A percentile compares a stretch with the other conserved stretches of the same genome.
These are phyloP conservation scores for Excoecaria agallocha DNA, from an alignment of 345 rosid genomes.

Conservation along the genomic window DNA sequence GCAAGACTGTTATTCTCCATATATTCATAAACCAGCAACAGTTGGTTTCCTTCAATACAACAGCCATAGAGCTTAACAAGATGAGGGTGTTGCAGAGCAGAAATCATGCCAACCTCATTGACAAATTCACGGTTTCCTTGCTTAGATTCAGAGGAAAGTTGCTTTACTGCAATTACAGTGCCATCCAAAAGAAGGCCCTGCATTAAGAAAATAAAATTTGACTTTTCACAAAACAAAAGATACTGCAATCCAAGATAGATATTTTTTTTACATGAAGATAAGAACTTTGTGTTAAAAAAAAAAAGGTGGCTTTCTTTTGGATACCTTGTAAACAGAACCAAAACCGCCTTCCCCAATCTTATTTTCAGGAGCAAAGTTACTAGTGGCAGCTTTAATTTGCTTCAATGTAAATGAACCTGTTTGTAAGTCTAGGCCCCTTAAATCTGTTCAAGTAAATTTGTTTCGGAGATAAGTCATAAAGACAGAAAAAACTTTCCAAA, in stretches of 20 bases:
- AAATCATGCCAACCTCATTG: too few relatives aligned
- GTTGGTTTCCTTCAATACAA: too few relatives aligned
- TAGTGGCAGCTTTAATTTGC: slow-evolving; percentile 27
- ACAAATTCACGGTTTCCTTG: too few relatives aligned
- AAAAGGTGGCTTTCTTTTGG: neutral
- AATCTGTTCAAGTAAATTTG: slow-evolving; percentile 11
- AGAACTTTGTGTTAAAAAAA: neutral
- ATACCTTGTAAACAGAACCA: slow-evolving; percentile 37
- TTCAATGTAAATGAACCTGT: slow-evolving; percentile 16
- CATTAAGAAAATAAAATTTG: neutral
- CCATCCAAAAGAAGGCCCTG: slow-evolving; percentile 20
- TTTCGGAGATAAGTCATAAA: too few relatives aligned
- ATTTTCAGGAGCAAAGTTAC: slow-evolving; percentile 26
- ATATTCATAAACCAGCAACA: neutral
- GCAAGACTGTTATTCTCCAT: too few relatives aligned
- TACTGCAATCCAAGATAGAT: neutral
- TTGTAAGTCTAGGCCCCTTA: slow-evolving; percentile 23
- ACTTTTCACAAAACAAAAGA: neutral
- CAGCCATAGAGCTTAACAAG: too few relatives aligned
- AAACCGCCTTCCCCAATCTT: slow-evolving; percentile 46
- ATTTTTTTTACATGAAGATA: neutral
- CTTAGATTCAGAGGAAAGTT: too few relatives aligned
- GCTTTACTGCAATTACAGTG: neutral
- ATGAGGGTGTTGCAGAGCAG: too few relatives aligned
- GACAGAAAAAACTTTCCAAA: neutral